Base-by-base conservation (phyloP, 2,329 filamentous ascomycete genomes). In the Aspergillus viridinutans region DNA sequence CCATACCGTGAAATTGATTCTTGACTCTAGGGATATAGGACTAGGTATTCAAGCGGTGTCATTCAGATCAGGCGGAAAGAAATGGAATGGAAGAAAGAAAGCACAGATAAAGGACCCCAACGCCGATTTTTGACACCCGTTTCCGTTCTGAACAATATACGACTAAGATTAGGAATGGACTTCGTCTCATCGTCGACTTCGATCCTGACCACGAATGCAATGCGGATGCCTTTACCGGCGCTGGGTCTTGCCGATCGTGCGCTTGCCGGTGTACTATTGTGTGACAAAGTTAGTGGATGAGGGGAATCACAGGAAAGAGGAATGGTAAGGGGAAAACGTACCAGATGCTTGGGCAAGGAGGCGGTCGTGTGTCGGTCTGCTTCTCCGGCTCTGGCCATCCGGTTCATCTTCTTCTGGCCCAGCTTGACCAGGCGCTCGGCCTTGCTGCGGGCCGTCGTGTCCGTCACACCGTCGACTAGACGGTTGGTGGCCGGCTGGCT, bases 321-420 rank as follows among this genome's bases (percentile, higher is more conserved):
- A 51, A 20, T 50, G 57, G n/a, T 29, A 32, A 32, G 35, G 21
- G 52, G 40, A 14, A 47, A 65, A 84, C 87, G 75, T 83, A 96
- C 88, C 84, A 99, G 82, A 80, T 97, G 94, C 80, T 96, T 99
- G 61, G 87, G 85, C 76, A 96, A 78, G 53, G 90, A 83, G 40
- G 90, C 89, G 55, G 87, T 87, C 60, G 86, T 86, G 78, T 97
- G 93, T 73, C 95, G 86, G 82, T 99, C 94, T 60, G 89, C 92
- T 81, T 99, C 94, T 82, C 94, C 94, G 32, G 32, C 32, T 35
- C 82, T 95, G 90, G 75, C 94, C 89, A 95, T 94, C 64, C 93
- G 86, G 81, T 99, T 99, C 92, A 95, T 97, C 85, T 92, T 93
- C 83, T 93, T 92, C 87, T 99, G 95, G 69, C 87, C 83, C 72